Base-by-base conservation (phyloP, 2,329 filamentous ascomycete genomes). In the Fusarium lateritium region DNA sequence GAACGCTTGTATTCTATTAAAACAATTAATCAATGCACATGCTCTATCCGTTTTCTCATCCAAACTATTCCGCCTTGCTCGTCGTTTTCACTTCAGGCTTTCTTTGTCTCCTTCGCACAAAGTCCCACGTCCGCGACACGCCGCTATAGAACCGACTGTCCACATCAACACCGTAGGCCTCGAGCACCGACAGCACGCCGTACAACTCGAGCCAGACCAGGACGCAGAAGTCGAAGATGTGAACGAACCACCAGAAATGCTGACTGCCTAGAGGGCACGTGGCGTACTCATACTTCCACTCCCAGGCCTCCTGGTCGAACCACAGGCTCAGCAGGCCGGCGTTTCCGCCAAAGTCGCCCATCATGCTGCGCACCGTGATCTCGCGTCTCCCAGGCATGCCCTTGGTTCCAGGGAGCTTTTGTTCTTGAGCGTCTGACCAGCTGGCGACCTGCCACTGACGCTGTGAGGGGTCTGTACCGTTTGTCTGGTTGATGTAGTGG, bases 351-450 rank as follows among this genome's bases (percentile, higher is more conserved):
- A 92, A 99, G 58, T 93, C 92, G 57, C 96, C 96, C 96, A 99
- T 99, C 94, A 99, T 98, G 79, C 94, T 97, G 62, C 94, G 90
- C 3, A 99, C 92, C 0, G 96, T 99, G 69, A 98, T 89, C 80
- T 99, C 96, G 28, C 95, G 86, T 7, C 98, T 83, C 1, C 91
- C 91, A 0, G 91, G 88, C 4, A 87, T 71, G 6, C 80, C 83
- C 3, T 79, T 71, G 3, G 78, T 76, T 9, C 78, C 80, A 2
- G 83, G 75, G 22, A 90, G 65, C 62, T 79, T 77, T 14, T 77
- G 76, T 7, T 73, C 69, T 13, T 78, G 76, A 2, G 85, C 85
- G 43, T 85, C 79, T 2, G 72, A 62, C 83, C 86, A 90, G 13
- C 79, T 78, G 17, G 76, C 77, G 0, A 83, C 82, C 72, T 88